These are phyloP conservation scores for Fusarium clavum DNA, from an alignment of 2,329 filamentous ascomycete species.

Conservation along the genomic window DNA sequence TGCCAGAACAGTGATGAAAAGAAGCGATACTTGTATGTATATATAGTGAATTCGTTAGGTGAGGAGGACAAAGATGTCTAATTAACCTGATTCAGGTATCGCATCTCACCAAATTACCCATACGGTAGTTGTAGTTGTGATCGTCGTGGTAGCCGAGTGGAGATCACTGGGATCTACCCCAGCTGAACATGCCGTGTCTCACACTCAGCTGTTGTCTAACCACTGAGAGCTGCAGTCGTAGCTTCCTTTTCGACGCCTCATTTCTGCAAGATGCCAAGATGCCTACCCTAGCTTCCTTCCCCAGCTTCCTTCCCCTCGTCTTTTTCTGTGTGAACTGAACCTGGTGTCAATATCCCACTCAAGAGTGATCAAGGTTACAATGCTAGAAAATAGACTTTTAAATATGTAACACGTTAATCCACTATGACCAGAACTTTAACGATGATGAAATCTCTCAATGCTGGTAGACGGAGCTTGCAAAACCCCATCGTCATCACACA, in stretches of 20 bases:
- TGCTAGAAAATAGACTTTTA: neutral
- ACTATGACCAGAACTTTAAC: neutral
- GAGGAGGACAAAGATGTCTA: neutral
- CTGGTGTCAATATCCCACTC: too few relatives aligned
- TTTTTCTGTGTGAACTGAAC: neutral
- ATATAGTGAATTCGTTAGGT: neutral
- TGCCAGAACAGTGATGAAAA: neutral
- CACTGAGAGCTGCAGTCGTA: neutral
- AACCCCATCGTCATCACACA: neutral
- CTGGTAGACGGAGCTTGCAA: neutral
- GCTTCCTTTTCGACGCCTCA: neutral
- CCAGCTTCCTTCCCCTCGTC: neutral
- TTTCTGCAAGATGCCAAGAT: neutral
- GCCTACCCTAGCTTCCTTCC: neutral
- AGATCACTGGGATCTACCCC: neutral
- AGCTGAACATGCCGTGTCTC: constrained; percentile 7
- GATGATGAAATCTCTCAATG: too few relatives aligned
- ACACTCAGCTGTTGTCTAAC: constrained; percentile 3
- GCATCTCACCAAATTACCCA: neutral
- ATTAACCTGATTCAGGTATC: constrained; percentile 1
- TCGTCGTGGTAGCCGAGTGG: neutral
- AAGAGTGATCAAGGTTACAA: neutral
- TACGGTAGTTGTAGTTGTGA: constrained; percentile 2
- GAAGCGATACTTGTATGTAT: neutral
- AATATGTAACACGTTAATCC: neutral